Percentiles rank a stretch among this genome's conserved stretches.
Evolutionary conservation across 2,329 filamentous ascomycete genomes (phyloP).

Genomic region (Mollisia scopiformis): DNA sequence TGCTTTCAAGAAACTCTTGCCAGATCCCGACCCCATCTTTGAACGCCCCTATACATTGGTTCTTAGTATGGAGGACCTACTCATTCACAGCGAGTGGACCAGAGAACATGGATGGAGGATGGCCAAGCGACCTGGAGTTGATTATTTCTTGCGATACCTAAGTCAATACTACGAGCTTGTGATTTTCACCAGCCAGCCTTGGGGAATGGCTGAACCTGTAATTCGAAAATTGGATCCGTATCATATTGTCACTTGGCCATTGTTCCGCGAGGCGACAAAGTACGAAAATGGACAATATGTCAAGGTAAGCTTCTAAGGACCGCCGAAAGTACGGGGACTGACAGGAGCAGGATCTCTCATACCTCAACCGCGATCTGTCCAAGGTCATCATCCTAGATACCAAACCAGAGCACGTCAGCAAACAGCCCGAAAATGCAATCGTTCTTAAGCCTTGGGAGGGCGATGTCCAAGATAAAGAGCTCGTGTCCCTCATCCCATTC

Average conservation of each 20-base stretch:
- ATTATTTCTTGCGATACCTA: conserved; percentile 96
- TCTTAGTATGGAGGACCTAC: conserved; percentile 87
- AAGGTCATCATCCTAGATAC: conserved; percentile 97
- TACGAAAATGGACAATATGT: conserved; percentile 96
- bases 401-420: conserved; percentile 76
- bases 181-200: conserved; percentile 89
- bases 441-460: conserved; percentile 90
- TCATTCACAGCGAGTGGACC: conserved; percentile 94
- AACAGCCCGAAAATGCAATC: conserved; percentile 96
- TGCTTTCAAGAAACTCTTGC: conserved; percentile 90
- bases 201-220: conserved; percentile 81
- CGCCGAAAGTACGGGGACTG: conserved; percentile 19
- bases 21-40: conserved; percentile 76
- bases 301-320: conserved; percentile 65
- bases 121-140: conserved; percentile 91
- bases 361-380: conserved; percentile 92
- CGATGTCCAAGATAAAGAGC: conserved; percentile 78
- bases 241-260: conserved; percentile 91
- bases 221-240: conserved; percentile 94
- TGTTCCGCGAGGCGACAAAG: conserved; percentile 95
- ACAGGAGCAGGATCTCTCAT: conserved; percentile 79
- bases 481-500: conserved; percentile 91
- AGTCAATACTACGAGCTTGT: conserved; percentile 98
- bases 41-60: conserved; percentile 91
- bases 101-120: conserved; percentile 94